A percentile compares a stretch with the other conserved stretches of the same genome.
Conservation (phyloP, 768 basidiomycete species). For the Tulasnella sp. region DNA sequence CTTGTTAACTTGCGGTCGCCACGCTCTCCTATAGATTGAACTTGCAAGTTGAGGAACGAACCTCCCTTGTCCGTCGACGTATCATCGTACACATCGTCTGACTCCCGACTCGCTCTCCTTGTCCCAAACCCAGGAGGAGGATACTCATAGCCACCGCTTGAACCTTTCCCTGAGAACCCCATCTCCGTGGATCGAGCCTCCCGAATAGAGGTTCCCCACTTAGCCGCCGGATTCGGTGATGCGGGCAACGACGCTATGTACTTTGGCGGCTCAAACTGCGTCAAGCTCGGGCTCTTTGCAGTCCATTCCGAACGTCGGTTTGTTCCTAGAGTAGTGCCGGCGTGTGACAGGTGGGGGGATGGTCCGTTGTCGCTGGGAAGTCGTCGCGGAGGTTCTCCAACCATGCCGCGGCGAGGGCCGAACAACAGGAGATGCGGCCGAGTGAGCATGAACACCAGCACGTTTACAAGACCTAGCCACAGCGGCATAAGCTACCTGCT, state of each 20-base stretch:
- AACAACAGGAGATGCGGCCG: conserved; percentile 14
- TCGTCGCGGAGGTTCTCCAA: background rate
- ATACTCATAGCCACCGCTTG: background rate
- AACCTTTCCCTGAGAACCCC: background rate
- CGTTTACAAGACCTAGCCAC: conserved; percentile 16
- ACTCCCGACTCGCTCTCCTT: background rate
- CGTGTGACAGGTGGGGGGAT: background rate
- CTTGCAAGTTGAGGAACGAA: background rate
- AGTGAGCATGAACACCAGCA: conserved; percentile 17
- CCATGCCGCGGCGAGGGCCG: conserved; percentile 8
- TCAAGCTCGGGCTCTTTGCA: background rate
- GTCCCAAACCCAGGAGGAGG: background rate
- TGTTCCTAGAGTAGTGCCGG: background rate
- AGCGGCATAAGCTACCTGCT: background rate
- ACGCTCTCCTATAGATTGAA: background rate
- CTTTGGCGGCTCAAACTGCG: background rate
- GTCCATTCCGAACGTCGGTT: background rate
- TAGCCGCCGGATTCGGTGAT: background rate
- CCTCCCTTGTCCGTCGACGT: background rate
- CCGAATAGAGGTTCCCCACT: background rate
- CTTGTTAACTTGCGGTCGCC: background rate
- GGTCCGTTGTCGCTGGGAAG: background rate
- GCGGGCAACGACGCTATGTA: background rate
- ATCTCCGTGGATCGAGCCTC: background rate
- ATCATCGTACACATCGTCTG: background rate